phyloP scores from a whole-genome alignment of 192 early-diverging fungal species.

The Ambispora gerdemannii region DNA sequence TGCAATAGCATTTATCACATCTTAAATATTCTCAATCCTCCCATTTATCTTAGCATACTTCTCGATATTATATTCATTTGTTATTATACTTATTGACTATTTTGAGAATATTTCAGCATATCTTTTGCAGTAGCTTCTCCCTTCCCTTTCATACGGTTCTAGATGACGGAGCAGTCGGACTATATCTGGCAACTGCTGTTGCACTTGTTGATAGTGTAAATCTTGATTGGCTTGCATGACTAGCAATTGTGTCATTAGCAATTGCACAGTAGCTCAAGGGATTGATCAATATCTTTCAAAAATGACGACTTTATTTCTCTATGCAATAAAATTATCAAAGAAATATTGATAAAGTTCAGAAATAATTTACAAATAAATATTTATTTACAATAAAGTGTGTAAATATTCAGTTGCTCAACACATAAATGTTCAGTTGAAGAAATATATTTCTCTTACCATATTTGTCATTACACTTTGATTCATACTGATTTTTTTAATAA shows the following conservation, averaged over 20 bases:
- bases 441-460: conserved; percentile 6
- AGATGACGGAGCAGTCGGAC: too few relatives aligned
- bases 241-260: too few relatives aligned
- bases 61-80: background rate
- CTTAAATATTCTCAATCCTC: background rate
- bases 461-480: background rate
- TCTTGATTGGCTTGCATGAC: too few relatives aligned
- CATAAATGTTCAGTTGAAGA: background rate
- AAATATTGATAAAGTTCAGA: background rate
- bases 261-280: too few relatives aligned
- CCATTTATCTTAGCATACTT: background rate
- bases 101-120: background rate
- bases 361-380: background rate
- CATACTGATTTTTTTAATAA: too few relatives aligned
- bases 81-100: conserved; percentile 3
- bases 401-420: conserved; percentile 1
- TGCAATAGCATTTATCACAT: background rate
- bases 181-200: too few relatives aligned
- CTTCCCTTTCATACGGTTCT: background rate
- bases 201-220: too few relatives aligned
- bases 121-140: background rate
- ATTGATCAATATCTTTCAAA: background rate
- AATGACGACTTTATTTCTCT: background rate
- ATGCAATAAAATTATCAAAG: background rate
- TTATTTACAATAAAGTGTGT: background rate